Evolutionary conservation across 148 eudicot species (phyloP).

Genomic region (Drosera capensis): DNA sequence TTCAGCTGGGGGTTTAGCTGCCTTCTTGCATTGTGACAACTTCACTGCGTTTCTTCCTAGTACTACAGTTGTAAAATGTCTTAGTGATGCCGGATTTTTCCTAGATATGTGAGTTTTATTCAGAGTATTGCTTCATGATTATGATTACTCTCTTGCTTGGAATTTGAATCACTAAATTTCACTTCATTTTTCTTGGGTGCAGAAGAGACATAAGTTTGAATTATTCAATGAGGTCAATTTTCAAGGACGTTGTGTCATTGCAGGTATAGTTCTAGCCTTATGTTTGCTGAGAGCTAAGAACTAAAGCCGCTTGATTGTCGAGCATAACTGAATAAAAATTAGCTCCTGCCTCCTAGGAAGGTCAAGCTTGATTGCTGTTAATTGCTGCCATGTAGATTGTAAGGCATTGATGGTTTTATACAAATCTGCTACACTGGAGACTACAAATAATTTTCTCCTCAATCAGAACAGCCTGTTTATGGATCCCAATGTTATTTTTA

Average conservation of each 20-base stretch:
- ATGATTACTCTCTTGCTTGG: not conserved
- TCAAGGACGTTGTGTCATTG: conserved; percentile 32
- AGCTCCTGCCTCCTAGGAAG: no score
- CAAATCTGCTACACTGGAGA: no score
- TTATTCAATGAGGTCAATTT: conserved; percentile 42
- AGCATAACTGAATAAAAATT: no score
- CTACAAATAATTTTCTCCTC: no score
- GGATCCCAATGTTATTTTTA: not conserved
- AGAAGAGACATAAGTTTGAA: conserved; percentile 51
- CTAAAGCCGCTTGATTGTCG: no score
- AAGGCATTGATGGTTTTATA: no score
- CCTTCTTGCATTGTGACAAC: conserved; percentile 72
- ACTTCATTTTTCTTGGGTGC: conserved; percentile 18
- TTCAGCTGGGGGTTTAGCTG: conserved; percentile 92
- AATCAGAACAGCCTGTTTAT: no score
- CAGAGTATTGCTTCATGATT: not conserved
- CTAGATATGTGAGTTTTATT: conserved; percentile 43
- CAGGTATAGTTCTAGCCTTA: conserved; percentile 33
- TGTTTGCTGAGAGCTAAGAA: no score
- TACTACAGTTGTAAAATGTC: conserved; percentile 62
- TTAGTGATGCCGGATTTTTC: conserved; percentile 93
- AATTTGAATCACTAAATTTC: conserved; percentile 4
- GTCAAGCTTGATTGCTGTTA: no score
- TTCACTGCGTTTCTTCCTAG: conserved; percentile 52
- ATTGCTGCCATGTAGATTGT: no score